Evolutionary conservation across 257 asterid genomes (phyloP), one percentile per base, ranked within the genome.

Genomic region (Hygrophila difformis): DNA sequence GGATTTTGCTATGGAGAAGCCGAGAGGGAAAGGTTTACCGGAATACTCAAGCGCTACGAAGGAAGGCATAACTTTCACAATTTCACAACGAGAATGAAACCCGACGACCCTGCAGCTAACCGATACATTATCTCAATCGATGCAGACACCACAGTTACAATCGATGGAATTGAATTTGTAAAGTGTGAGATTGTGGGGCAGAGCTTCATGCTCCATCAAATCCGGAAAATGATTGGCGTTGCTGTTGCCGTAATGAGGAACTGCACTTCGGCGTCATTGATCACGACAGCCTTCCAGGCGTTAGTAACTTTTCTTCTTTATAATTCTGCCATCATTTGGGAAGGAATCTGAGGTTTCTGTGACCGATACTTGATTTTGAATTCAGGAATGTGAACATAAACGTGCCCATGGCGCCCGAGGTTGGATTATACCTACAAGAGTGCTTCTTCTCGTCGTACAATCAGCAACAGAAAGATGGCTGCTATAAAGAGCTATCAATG

Each of bases 151-250:
- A 34, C 68, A 0, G 59, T 86, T 20, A 59, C 33, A 28, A 66
- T 86, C n/a, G 87, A 71, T 19, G 93, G 96, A 2, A 76, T 86
- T 8, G 89, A 86, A 14, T 86, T 91, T 59, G 77, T 91, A 44
- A 86, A 80, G 76, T 91, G 96, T 46, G 96, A 79, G 65, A 93
- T 91, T 16, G 66, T 91, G 41, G 96, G 96, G 19, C 98, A 91
- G 69, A 91, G 98, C 79, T 91, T 91, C 60, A 86, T 91, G 98
- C 96, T 91, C 67, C 98, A 91, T 72, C 98, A 91, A 61, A 91
- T 91, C 17, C 76, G 96, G 45, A 91, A 91, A 62, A 86, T 91
- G 98, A 78, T 91, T 0, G 98, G 98, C 49, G 92, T 91, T 56
- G 96, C 96, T 14, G 82, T 91, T 42, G 94, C 93, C 1, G 76